Base-by-base conservation (phyloP, 2,329 filamentous ascomycete species). In the Rhynchosporium graminicola region DNA sequence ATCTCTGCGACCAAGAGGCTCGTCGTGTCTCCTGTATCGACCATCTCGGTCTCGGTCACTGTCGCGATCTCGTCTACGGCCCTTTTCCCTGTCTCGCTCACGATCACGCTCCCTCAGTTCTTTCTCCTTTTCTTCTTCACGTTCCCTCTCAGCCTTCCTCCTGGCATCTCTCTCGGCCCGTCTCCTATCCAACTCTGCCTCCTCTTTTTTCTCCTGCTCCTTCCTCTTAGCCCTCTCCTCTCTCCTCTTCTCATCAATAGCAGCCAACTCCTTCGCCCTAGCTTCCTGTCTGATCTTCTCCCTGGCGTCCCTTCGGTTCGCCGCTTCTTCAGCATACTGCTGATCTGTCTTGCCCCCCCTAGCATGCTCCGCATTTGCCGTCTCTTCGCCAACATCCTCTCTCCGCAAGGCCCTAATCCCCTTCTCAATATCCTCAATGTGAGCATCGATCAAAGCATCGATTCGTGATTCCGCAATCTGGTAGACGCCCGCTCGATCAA, bases 401-500 rank as follows among this genome's bases (percentile, higher is more conserved):
- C 82, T 80, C 29, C 90, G 82, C 56, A 90, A 82, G 67, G 87
- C 84, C 64, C 90, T 85, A 71, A 94, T 86, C 56, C 85, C 85
- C 31, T 81, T 79, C 71, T 92, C 87, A 63, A 92, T 91, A 31
- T 86, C 83, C 9, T 79, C 79, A 52, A 87, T 81, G 66, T 81
- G 76, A 59, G 77, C 73, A 70, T 90, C 85, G 62, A 94, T 89
- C 63, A 92, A 79, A 33, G 82, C 79, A 63, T 87, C 83, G 55
- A 93, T 86, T 56, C 87, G 83, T 7, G 82, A 80, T 69, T 90
- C 85, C 0, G 88, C 89, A 68, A 85, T 84, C 63, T 88, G 85
- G 70, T 94, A 95, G 33, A 92, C 85, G 31, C 89, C 88, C 26
- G 86, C 88, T 64, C 91, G 85, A 70, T 93, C 90, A 20, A 91